These are phyloP conservation scores for Akanthomyces uredinophilus DNA, from an alignment of 2,329 filamentous ascomycete genomes.

Conservation along the genomic window DNA sequence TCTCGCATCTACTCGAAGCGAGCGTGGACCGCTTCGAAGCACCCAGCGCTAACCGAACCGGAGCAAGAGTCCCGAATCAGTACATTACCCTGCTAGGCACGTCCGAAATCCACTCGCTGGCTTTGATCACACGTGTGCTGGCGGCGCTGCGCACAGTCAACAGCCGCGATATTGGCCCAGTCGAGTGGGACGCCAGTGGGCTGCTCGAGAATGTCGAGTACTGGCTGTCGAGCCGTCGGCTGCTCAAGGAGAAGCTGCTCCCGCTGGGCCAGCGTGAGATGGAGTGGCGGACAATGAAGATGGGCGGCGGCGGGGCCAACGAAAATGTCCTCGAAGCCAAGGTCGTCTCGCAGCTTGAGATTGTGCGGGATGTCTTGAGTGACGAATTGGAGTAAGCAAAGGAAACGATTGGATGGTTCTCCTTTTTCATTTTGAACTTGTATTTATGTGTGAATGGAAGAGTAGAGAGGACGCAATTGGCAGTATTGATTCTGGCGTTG, in stretches of 20 bases:
- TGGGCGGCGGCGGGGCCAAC: conserved; percentile 31
- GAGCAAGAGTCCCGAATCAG: conserved; percentile 44
- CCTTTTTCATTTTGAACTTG: conserved; percentile 2
- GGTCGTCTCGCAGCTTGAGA: conserved; percentile 64
- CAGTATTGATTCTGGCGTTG: conserved; percentile 14
- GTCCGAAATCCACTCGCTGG: conserved; percentile 72
- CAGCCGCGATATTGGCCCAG: conserved; percentile 64
- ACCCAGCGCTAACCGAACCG: conserved; percentile 49
- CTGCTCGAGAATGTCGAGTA: conserved; percentile 81
- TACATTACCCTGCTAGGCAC: conserved; percentile 69
- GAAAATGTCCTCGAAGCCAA: conserved; percentile 71
- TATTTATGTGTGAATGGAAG: background rate
- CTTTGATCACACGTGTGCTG: conserved; percentile 70
- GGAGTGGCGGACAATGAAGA: conserved; percentile 49
- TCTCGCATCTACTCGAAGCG: conserved; percentile 69
- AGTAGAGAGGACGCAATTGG: background rate
- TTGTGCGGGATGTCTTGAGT: conserved; percentile 50
- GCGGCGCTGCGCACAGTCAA: conserved; percentile 60
- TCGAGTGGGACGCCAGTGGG: conserved; percentile 68
- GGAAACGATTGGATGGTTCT: conserved; percentile 17
- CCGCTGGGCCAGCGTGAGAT: conserved; percentile 68
- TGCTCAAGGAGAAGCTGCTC: conserved; percentile 67
- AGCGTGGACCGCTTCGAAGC: conserved; percentile 68
- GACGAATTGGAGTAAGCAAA: conserved; percentile 41
- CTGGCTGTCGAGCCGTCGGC: conserved; percentile 64